phyloP scores from a whole-genome alignment of 75 land plant species.

The Cunninghamia lanceolata region DNA sequence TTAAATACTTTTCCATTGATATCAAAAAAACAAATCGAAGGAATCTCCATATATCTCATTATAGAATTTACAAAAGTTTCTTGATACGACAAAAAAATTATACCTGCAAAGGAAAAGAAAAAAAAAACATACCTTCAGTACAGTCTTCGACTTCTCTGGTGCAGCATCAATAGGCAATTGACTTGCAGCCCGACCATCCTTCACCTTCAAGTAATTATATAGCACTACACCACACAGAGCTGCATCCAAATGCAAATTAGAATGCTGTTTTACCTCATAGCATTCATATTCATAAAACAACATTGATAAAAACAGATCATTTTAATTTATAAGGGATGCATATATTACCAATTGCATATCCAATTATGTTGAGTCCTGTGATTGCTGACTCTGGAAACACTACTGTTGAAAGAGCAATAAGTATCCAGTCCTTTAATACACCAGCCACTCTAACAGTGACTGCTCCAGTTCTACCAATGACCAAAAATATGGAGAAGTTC shows the following conservation, averaged over 20 bases:
- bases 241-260: slow-evolving; percentile 23
- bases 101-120: background rate
- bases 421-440: slow-evolving; percentile 87
- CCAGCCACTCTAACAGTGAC: slow-evolving; percentile 91
- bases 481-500: slow-evolving; percentile 80
- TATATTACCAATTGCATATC: slow-evolving; percentile 86
- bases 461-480: slow-evolving; percentile 88
- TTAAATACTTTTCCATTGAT: background rate
- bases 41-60: background rate
- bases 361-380: slow-evolving; percentile 82
- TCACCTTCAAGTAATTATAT: slow-evolving; percentile 90
- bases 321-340: background rate
- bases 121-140: slow-evolving; percentile 8
- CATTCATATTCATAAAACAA: background rate
- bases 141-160: slow-evolving; percentile 45
- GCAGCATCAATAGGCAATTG: slow-evolving; percentile 49
- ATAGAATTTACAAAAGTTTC: background rate
- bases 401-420: slow-evolving; percentile 88
- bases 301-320: background rate
- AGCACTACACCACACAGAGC: slow-evolving; percentile 89
- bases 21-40: background rate
- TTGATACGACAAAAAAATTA: background rate
- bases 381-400: slow-evolving; percentile 87
- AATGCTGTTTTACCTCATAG: background rate
- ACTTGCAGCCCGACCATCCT: slow-evolving; percentile 55